Percentiles rank a stretch among this genome's conserved stretches.
These are phyloP conservation scores for Cutaneotrichosporon mucoides DNA, from an alignment of 1,284 basidiomycete species.

Conservation along the genomic window DNA sequence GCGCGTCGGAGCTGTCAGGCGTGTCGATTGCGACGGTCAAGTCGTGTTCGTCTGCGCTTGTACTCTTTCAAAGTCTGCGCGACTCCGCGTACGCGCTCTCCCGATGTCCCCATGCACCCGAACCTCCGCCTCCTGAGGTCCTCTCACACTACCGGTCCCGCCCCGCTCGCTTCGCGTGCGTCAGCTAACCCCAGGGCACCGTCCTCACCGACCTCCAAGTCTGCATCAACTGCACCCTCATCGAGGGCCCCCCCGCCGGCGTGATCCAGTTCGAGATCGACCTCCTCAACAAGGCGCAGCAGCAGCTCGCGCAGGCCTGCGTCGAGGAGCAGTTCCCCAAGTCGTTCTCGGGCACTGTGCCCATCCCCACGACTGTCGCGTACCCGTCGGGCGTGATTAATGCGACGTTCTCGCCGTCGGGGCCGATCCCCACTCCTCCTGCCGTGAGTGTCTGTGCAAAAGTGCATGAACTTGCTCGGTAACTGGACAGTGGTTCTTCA, in stretches of 20 bases:
- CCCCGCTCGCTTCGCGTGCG: not conserved
- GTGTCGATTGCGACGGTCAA: too few relatives aligned
- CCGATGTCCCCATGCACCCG: too few relatives aligned
- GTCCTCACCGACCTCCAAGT: conserved; percentile 9
- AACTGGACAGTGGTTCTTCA: too few relatives aligned
- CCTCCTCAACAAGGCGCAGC: conserved; percentile 16
- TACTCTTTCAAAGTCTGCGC: too few relatives aligned
- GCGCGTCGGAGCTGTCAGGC: too few relatives aligned
- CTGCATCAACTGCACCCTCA: conserved; percentile 12
- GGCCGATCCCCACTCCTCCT: not conserved
- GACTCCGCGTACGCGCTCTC: too few relatives aligned
- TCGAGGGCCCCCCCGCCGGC: conserved; percentile 2
- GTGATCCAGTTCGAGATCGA: conserved; percentile 9
- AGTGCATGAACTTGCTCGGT: too few relatives aligned
- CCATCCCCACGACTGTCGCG: conserved; percentile 3
- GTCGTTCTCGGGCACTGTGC: conserved; percentile 5
- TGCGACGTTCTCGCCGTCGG: conserved; percentile 1
- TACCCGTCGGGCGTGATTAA: conserved; percentile 13
- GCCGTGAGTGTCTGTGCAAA: not conserved
- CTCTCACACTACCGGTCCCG: not conserved
- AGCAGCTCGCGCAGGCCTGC: conserved; percentile 14
- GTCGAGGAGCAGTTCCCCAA: conserved; percentile 5
- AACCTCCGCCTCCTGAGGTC: too few relatives aligned
- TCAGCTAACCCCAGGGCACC: not conserved
- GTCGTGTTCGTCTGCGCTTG: too few relatives aligned